A percentile compares a stretch with the other conserved stretches of the same genome.
Conservation (phyloP, 2,329 filamentous ascomycete genomes). For the Colletotrichum plurivorum region DNA sequence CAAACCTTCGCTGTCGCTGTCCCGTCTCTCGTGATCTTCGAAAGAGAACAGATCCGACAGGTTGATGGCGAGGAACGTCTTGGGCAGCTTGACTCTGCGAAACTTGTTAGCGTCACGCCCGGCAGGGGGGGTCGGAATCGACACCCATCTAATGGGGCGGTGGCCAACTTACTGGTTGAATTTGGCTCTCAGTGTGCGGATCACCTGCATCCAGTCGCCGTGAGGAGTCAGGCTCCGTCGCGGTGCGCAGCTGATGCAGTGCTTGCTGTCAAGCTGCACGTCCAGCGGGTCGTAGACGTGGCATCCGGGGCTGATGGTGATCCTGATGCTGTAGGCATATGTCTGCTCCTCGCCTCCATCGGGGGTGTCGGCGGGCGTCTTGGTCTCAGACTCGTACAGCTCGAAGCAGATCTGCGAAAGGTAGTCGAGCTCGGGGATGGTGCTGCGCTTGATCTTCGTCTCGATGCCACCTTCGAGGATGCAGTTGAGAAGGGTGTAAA, state of each 20-base stretch:
- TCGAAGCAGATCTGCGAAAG: conserved; percentile 98
- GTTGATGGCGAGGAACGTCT: conserved; percentile 76
- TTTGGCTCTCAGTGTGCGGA: conserved; percentile 93
- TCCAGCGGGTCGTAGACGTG: conserved; percentile 97
- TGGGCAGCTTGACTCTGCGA: conserved; percentile 73
- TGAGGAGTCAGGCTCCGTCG: conserved; percentile 90
- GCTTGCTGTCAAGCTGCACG: conserved; percentile 94
- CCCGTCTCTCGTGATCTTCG: conserved; percentile 68
- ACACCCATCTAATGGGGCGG: neutral
- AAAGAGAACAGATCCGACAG: conserved; percentile 74
- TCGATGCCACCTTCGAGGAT: conserved; percentile 97
- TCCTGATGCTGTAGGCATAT: conserved; percentile 96
- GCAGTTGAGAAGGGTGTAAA: conserved; percentile 97
- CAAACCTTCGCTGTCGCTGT: conserved; percentile 61
- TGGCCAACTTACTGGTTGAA: conserved; percentile 85
- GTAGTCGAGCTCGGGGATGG: conserved; percentile 97
- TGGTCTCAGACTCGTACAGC: conserved; percentile 94
- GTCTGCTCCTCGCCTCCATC: conserved; percentile 73
- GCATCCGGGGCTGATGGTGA: conserved; percentile 94
- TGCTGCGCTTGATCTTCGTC: conserved; percentile 95
- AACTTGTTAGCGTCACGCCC: conserved; percentile 18
- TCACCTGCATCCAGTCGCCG: conserved; percentile 95
- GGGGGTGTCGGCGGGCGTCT: conserved; percentile 58
- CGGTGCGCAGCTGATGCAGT: conserved; percentile 96
- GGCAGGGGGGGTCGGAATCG: neutral